These are phyloP conservation scores for Epichloe gansuensis DNA, from an alignment of 2,329 filamentous ascomycete genomes.

Conservation along the genomic window DNA sequence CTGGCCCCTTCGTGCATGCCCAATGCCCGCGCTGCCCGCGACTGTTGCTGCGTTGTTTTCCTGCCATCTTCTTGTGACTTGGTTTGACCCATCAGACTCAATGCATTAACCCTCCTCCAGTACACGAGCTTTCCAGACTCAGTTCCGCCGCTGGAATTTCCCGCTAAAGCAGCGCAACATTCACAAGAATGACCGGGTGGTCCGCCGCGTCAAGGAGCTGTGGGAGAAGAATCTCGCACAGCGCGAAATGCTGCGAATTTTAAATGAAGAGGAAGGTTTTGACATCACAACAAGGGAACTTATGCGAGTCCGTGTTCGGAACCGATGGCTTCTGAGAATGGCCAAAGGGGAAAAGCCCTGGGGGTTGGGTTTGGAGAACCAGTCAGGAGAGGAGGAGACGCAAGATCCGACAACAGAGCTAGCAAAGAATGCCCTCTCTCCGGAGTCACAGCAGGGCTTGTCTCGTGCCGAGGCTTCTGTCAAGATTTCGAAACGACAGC, in stretches of 20 bases:
- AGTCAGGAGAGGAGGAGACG: slow-evolving; percentile 5
- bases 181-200: slow-evolving; percentile 54
- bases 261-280: slow-evolving; percentile 59
- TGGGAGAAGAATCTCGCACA: slow-evolving; percentile 65
- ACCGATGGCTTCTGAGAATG: slow-evolving; percentile 53
- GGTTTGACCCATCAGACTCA: background rate
- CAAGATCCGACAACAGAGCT: background rate
- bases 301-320: slow-evolving; percentile 53
- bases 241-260: slow-evolving; percentile 57
- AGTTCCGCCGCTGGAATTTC: slow-evolving; percentile 70
- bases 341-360: slow-evolving; percentile 30
- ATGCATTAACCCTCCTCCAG: slow-evolving; percentile 25
- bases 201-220: slow-evolving; percentile 58
- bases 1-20: slow-evolving; percentile 1
- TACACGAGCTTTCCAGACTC: slow-evolving; percentile 63
- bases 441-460: slow-evolving; percentile 1
- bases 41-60: background rate
- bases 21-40: background rate
- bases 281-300: slow-evolving; percentile 59
- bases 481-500: slow-evolving; percentile 33
- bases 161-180: slow-evolving; percentile 61
- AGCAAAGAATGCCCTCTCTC: background rate
- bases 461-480: background rate
- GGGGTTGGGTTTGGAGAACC: slow-evolving; percentile 1
- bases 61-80: no score